Conservation (phyloP, 768 basidiomycete species). For the Russula lepida region DNA sequence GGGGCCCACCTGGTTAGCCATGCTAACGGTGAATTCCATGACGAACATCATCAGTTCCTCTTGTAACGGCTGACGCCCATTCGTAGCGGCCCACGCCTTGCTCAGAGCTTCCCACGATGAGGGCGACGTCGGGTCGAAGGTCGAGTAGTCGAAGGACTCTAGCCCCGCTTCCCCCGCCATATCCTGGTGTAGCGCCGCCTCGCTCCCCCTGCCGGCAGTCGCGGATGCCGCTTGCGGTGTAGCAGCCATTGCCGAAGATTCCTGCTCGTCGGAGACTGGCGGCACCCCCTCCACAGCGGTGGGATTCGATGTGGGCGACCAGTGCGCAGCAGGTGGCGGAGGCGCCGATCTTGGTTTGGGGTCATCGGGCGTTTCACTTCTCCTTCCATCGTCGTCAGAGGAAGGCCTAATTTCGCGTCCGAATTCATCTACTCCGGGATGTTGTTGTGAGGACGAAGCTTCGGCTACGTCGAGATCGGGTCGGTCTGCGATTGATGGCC, state of each 20-base stretch:
- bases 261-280: neutral
- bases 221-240: neutral
- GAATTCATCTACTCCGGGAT: conserved; percentile 71
- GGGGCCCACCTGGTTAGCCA: neutral
- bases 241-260: neutral
- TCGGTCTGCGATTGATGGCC: conserved; percentile 19
- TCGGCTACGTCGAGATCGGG: conserved; percentile 15
- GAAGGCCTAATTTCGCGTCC: conserved; percentile 67
- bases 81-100: conserved; percentile 64
- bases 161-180: conserved; percentile 30
- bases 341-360: conserved; percentile 5
- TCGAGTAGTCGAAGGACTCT: conserved; percentile 58
- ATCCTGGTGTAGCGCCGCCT: neutral
- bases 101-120: conserved; percentile 76
- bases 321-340: conserved; percentile 15
- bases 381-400: conserved; percentile 31
- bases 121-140: conserved; percentile 67
- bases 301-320: conserved; percentile 4
- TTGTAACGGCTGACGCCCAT: conserved; percentile 60
- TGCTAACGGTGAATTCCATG: conserved; percentile 33
- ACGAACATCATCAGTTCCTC: conserved; percentile 74
- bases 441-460: conserved; percentile 22
- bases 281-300: neutral
- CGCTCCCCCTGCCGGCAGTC: neutral
- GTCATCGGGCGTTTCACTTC: conserved; percentile 4